Conservation (phyloP, 2,329 filamentous ascomycete genomes). For the Colletotrichum sp. region DNA sequence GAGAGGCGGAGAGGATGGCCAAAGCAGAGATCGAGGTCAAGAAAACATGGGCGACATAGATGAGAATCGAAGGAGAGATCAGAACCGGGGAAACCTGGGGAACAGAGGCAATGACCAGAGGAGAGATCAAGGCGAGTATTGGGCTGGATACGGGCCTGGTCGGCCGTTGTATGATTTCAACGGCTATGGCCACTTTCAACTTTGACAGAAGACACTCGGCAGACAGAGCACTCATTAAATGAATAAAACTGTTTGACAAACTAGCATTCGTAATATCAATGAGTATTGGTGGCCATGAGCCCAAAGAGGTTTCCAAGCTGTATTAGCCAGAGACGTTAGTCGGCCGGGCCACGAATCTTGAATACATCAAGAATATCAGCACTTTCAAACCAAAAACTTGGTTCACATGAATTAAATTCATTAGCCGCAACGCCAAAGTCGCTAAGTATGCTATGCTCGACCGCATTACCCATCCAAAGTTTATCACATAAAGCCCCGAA, state of each 20-base stretch:
- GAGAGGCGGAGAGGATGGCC: not conserved
- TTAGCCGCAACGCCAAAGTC: not conserved
- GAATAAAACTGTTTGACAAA: fast-evolving
- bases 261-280: not conserved
- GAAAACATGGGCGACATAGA: not conserved
- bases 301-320: no score
- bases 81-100: fast-evolving
- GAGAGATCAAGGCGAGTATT: not conserved
- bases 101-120: not conserved
- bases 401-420: not conserved
- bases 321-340: no score
- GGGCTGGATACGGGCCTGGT: not conserved
- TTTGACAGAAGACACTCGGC: fast-evolving
- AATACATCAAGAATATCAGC: not conserved
- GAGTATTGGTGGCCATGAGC: no score
- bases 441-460: not conserved
- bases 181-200: not conserved
- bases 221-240: not conserved
- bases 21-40: not conserved
- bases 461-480: not conserved
- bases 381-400: not conserved
- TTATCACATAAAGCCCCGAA: not conserved
- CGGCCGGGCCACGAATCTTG: no score
- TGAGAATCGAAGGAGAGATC: not conserved
- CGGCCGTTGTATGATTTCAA: not conserved